These are phyloP conservation scores for Austropuccinia psidii DNA, from an alignment of 1,284 basidiomycete genomes.

Conservation along the genomic window DNA sequence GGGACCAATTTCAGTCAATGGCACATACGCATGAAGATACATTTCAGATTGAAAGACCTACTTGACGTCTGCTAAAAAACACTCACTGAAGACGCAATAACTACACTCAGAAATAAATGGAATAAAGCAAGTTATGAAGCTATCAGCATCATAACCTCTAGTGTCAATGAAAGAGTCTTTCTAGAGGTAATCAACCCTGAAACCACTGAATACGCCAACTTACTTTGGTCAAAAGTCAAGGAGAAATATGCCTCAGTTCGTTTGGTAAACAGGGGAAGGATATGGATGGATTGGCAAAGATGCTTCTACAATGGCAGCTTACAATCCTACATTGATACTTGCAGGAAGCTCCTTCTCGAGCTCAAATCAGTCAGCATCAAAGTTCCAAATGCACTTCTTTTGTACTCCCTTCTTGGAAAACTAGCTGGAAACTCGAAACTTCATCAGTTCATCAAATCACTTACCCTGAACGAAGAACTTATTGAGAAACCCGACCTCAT, in stretches of 20 bases:
- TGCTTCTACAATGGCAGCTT: not conserved
- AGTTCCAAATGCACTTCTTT: not conserved
- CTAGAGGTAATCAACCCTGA: not conserved
- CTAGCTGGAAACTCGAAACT: not conserved
- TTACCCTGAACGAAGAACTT: not conserved
- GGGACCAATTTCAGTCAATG: no score
- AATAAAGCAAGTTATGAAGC: no score
- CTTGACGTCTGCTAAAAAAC: no score
- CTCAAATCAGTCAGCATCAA: not conserved
- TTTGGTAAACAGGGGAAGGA: not conserved
- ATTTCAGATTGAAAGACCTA: no score
- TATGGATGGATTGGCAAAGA: not conserved
- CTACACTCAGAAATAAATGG: no score
- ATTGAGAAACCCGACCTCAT: not conserved
- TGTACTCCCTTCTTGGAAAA: not conserved
- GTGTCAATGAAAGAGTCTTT: no score
- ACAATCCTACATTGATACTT: not conserved
- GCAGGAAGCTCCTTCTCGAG: not conserved
- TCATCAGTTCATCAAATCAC: not conserved
- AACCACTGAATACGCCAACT: not conserved
- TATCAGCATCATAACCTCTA: no score
- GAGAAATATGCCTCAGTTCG: not conserved
- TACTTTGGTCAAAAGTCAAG: not conserved
- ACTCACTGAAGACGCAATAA: no score
- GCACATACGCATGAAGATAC: no score